These are phyloP conservation scores for Pichia sp. DNA, from an alignment of 1,139 yeast genomes.

Conservation along the genomic window DNA sequence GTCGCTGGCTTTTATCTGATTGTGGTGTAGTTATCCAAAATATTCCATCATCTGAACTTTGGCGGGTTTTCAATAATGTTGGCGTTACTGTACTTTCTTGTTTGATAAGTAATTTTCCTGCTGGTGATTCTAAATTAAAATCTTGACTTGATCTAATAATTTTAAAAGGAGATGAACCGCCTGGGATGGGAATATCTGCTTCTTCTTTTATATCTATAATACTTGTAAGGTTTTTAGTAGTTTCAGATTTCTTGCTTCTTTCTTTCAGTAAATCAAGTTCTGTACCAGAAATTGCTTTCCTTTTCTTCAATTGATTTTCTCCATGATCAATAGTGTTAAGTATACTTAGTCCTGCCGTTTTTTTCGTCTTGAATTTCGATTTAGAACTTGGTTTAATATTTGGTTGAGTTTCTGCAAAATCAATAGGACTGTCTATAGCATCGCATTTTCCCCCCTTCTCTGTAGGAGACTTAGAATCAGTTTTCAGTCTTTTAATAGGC, in stretches of 20 bases:
- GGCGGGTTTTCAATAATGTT: slow-evolving; percentile 9
- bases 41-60: slow-evolving; percentile 30
- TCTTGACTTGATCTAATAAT: slow-evolving; percentile 14
- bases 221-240: slow-evolving; percentile 1
- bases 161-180: slow-evolving; percentile 12
- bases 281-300: slow-evolving; percentile 10
- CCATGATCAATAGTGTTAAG: slow-evolving; percentile 4
- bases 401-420: background rate
- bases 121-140: slow-evolving; percentile 9
- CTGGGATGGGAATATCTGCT: slow-evolving; percentile 8
- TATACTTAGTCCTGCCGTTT: background rate
- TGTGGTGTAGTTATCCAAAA: slow-evolving; percentile 30
- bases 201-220: slow-evolving; percentile 7
- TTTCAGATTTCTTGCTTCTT: background rate
- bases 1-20: background rate
- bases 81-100: background rate
- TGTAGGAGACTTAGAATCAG: background rate
- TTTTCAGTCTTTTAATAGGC: slow-evolving; percentile 4
- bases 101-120: background rate
- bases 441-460: too few species aligned
- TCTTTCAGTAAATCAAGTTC: slow-evolving; percentile 6
- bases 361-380: background rate
- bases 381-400: background rate
- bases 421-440: background rate
- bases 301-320: background rate